Evolutionary conservation across 257 asterid genomes (phyloP).

Genomic region (Penstemon davidsonii): DNA sequence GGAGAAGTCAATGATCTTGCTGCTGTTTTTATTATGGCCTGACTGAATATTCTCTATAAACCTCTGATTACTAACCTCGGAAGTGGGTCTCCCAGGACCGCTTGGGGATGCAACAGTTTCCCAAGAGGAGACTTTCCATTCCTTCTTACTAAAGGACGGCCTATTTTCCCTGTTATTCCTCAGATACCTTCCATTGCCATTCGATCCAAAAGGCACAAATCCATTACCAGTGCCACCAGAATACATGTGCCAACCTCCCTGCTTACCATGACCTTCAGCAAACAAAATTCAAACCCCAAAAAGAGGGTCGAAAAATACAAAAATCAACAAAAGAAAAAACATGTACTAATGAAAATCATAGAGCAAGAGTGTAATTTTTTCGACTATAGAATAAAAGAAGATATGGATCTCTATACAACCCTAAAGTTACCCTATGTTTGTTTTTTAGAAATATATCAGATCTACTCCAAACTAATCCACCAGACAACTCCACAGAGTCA

Average conservation of each 20-base stretch:
- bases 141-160: slow-evolving; percentile 67
- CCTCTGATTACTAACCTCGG: slow-evolving; percentile 49
- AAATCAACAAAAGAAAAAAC: neutral
- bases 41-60: slow-evolving; percentile 51
- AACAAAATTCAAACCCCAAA: slow-evolving; percentile 40
- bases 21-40: slow-evolving; percentile 26
- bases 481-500: no score
- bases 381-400: no score
- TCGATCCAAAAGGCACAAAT: slow-evolving; percentile 58
- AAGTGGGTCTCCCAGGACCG: slow-evolving; percentile 56
- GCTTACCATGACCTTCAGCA: slow-evolving; percentile 97
- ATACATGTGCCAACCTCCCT: slow-evolving; percentile 82
- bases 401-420: neutral
- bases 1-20: slow-evolving; percentile 28
- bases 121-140: slow-evolving; percentile 59
- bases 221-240: slow-evolving; percentile 70
- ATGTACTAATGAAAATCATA: slow-evolving; percentile 24
- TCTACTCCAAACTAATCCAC: no score
- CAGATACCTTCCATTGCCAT: slow-evolving; percentile 59
- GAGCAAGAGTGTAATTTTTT: neutral
- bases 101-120: slow-evolving; percentile 59
- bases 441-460: no score
- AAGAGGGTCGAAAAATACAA: slow-evolving; percentile 25
- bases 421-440: neutral
- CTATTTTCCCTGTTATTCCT: slow-evolving; percentile 69